phyloP scores from a whole-genome alignment of 2,329 filamentous ascomycete species.

The Albifimbria verrucaria region DNA sequence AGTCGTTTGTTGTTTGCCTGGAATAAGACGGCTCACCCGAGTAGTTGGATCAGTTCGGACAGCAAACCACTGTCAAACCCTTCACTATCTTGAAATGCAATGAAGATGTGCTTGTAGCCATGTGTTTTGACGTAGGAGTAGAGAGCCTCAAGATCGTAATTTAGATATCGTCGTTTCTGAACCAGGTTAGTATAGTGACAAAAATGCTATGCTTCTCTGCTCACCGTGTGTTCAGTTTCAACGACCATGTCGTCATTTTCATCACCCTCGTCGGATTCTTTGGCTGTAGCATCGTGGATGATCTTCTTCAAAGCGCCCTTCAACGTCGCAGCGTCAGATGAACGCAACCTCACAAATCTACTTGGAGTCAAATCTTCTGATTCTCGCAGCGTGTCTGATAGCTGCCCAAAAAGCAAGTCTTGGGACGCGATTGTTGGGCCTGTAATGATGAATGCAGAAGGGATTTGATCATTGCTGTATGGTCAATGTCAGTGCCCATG shows the following conservation, averaged over 20 bases:
- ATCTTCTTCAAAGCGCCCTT: conserved; percentile 71
- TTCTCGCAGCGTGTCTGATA: conserved; percentile 53
- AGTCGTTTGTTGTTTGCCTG: conserved; percentile 2
- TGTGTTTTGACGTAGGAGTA: conserved; percentile 55
- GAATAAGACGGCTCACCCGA: conserved; percentile 50
- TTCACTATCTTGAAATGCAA: conserved; percentile 79
- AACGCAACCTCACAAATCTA: conserved; percentile 64
- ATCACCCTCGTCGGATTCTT: conserved; percentile 55
- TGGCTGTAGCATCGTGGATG: conserved; percentile 61
- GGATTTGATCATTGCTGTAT: conserved; percentile 47
- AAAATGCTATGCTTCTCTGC: conserved; percentile 11
- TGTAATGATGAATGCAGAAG: conserved; percentile 70
- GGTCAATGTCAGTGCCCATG: background rate
- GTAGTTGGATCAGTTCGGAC: conserved; percentile 65
- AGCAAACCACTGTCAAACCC: conserved; percentile 73
- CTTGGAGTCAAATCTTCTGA: conserved; percentile 36
- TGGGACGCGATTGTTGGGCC: conserved; percentile 78
- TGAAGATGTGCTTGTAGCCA: conserved; percentile 56
- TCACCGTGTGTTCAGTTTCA: conserved; percentile 44
- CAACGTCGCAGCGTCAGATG: conserved; percentile 68
- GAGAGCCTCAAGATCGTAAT: conserved; percentile 75
- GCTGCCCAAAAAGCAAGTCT: conserved; percentile 68
- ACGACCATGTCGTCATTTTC: conserved; percentile 54
- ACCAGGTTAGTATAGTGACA: conserved; percentile 11
- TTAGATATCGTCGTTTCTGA: conserved; percentile 63